Evolutionary conservation across 805 yeast species (phyloP).

Genomic region (Clavispora phyllophila): DNA sequence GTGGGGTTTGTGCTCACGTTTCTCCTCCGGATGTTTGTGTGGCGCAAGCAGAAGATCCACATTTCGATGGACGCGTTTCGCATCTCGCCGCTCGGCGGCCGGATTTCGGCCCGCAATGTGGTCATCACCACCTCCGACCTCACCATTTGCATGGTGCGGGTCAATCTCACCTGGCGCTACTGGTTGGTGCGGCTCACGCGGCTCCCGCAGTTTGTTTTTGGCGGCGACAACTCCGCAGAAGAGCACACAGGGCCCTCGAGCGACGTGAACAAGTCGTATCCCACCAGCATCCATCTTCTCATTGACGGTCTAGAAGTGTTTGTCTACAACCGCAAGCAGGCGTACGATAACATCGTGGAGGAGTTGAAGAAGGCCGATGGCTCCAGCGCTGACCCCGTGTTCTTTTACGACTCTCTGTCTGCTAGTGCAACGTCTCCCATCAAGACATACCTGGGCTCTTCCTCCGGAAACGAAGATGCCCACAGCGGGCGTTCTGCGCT

Average conservation of each 20-base stretch:
- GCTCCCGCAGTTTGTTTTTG: conserved; percentile 25
- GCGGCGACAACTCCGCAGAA: conserved; percentile 11
- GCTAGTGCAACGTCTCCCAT: background rate
- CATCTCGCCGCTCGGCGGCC: conserved; percentile 76
- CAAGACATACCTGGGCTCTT: background rate
- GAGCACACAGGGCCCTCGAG: conserved; percentile 10
- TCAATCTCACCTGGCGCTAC: conserved; percentile 84
- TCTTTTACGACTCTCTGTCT: background rate
- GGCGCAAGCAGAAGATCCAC: conserved; percentile 58
- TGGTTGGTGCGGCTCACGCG: conserved; percentile 59
- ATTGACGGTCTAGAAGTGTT: conserved; percentile 80
- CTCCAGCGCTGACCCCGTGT: background rate
- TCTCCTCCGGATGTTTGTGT: conserved; percentile 48
- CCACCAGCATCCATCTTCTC: conserved; percentile 52
- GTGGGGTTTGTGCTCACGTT: conserved; percentile 57
- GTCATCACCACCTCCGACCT: conserved; percentile 70
- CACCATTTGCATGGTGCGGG: conserved; percentile 64
- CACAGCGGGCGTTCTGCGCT: conserved; percentile 1
- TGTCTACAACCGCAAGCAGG: conserved; percentile 70
- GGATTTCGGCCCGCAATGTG: conserved; percentile 71
- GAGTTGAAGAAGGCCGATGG: conserved; percentile 19
- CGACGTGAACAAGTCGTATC: conserved; percentile 43
- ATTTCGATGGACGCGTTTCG: conserved; percentile 70
- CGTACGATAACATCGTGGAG: conserved; percentile 64
- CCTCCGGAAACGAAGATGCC: background rate